Evolutionary conservation across 805 yeast genomes (phyloP), one percentile per base, ranked within the genome.

Genomic region (Wickerhamomyces tratensis): DNA sequence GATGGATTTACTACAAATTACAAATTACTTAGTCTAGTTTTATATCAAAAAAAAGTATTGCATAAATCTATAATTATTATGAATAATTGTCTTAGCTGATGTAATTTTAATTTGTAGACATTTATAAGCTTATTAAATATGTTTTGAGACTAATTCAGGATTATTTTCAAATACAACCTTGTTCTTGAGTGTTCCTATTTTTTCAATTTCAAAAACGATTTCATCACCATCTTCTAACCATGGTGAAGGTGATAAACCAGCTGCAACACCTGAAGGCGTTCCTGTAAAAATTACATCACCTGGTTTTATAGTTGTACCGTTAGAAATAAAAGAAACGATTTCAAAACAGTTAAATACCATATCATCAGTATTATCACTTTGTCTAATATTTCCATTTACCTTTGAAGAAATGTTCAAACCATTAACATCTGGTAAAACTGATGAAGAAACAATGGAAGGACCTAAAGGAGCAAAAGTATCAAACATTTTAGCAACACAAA

Each of bases 391-490:
- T 20, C 77, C 79, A 46, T 74, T 75, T 46, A 76, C 65, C 36
- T 50, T 56, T 12, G 74, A 62, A 35, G 54, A 49, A 35, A 76
- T 60, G 14, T 53, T 51, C 43, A 74, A 57, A 14, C 50, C 45
- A 38, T 63, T 58, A 7, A 55, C 51, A 37, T 63, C 58, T 2
- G 56, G 43, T 30, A 67, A 57, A 15, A 65, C 42, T 7, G 47
- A 42, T 5, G 65, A 43, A 3, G 72, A 58, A 5, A 72, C 75
- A 39, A 76, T 62, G 7, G 69, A 71, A 7, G 81, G 81, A 4
- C 80, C 81, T 41, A 75, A 52, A 20, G 81, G 81, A 2, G 79
- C 77, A 69, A 72, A 75, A 6, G 70, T 69, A 45, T 76, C 81
- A 49, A 69, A 74, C 69, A 69, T 67, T 56, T 76, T 76, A 10